phyloP scores from a whole-genome alignment of 495 filamentous ascomycete genomes.

The Massariosphaeria phaeospora region DNA sequence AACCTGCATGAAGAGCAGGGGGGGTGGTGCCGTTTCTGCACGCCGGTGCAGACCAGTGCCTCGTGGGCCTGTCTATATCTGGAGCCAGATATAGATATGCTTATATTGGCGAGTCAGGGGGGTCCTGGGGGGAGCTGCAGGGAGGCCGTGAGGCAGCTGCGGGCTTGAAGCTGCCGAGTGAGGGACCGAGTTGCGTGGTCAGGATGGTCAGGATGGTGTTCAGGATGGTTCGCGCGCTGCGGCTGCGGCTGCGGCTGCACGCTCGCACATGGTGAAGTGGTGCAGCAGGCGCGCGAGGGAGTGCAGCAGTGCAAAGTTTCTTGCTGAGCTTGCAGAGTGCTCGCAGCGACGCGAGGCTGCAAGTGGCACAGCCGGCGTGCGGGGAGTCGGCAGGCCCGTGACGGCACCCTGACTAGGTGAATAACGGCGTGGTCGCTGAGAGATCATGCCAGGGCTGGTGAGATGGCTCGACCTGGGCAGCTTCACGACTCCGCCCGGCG shows the following conservation, averaged over 20 bases:
- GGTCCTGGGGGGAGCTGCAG: neutral
- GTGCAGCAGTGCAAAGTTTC: neutral
- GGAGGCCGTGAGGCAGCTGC: no score
- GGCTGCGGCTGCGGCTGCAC: neutral
- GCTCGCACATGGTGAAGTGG: constrained; percentile 13
- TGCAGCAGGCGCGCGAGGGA: constrained; percentile 3
- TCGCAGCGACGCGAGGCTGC: constrained; percentile 7
- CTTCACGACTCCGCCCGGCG: neutral
- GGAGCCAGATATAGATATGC: constrained; percentile 28
- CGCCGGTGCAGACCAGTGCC: constrained; percentile 18
- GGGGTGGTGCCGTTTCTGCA: constrained; percentile 21
- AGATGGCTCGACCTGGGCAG: neutral
- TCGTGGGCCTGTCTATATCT: constrained; percentile 22
- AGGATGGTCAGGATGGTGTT: neutral
- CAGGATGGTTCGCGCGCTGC: constrained; percentile 1
- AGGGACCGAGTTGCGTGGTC: neutral
- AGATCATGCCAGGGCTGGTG: neutral
- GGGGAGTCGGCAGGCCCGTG: neutral
- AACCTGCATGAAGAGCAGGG: constrained; percentile 28
- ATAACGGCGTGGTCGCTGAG: neutral
- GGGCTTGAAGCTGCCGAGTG: neutral
- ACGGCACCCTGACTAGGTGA: neutral
- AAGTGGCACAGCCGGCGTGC: neutral
- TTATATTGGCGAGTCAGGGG: constrained; percentile 25
- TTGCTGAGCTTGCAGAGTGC: neutral